Percentiles rank a stretch among this genome's conserved stretches.
These are phyloP conservation scores for Sporobolomyces pararoseus DNA, from an alignment of 768 basidiomycete species.

Conservation along the genomic window DNA sequence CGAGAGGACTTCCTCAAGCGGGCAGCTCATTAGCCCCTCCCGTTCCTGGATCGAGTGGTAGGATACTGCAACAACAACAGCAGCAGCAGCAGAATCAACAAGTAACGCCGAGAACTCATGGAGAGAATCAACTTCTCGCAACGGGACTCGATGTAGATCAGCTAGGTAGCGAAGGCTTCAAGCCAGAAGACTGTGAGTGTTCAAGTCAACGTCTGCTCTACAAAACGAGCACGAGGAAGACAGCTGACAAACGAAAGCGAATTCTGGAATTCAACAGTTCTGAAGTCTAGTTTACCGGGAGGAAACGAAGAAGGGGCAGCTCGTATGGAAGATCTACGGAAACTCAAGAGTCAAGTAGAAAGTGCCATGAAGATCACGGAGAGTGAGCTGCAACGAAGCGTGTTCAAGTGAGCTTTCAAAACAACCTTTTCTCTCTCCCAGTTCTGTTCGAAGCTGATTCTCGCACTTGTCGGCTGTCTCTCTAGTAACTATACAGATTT, in stretches of 20 bases:
- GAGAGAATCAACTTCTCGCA: constrained; percentile 25
- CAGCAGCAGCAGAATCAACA: not conserved
- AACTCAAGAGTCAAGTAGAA: constrained; percentile 72
- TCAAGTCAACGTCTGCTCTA: not conserved
- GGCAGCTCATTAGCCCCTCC: not conserved
- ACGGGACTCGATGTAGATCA: constrained; percentile 56
- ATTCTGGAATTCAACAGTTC: not conserved
- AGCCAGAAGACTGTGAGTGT: constrained; percentile 78
- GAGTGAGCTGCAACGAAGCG: constrained; percentile 78
- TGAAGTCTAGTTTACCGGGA: constrained; percentile 45
- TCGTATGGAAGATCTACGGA: constrained; percentile 53
- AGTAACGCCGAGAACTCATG: not conserved
- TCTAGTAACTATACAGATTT: constrained; percentile 84
- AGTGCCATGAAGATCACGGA: constrained; percentile 68
- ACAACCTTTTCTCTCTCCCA: not conserved
- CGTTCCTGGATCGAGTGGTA: not conserved
- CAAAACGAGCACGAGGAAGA: not conserved
- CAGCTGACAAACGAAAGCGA: not conserved
- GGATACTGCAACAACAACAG: not conserved
- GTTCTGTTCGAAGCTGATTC: not conserved
- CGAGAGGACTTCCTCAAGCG: not conserved
- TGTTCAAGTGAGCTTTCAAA: constrained; percentile 65
- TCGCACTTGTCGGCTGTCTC: not conserved
- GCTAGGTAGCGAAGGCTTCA: constrained; percentile 74
- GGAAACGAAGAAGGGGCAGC: constrained; percentile 49